These are phyloP conservation scores for Gossypium stocksii DNA, from an alignment of 345 rosid species.

Conservation along the genomic window DNA sequence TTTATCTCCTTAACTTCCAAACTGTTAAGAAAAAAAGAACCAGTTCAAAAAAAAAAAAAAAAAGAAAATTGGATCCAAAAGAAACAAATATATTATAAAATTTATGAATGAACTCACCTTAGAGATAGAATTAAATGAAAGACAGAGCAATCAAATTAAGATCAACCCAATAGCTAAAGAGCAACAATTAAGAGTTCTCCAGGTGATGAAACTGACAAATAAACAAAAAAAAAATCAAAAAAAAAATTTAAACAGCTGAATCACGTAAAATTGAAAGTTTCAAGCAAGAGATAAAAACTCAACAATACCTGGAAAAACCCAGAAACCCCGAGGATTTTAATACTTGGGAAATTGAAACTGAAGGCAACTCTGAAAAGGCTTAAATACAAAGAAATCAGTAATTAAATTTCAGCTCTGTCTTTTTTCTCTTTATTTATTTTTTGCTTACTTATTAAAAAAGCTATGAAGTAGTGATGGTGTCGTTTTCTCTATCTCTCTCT, in stretches of 20 bases:
- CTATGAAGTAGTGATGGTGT: neutral
- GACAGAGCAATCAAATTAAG: constrained; percentile 19
- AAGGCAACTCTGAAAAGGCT: neutral
- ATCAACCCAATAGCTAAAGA: constrained; percentile 31
- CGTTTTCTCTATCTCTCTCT: neutral
- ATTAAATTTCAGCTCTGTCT: neutral
- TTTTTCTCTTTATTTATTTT: neutral
- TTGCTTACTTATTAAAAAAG: neutral
- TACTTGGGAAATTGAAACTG: neutral
- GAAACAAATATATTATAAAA: constrained; percentile 2
- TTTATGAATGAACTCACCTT: constrained; percentile 25
- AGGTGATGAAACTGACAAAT: neutral
- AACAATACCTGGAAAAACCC: constrained; percentile 20
- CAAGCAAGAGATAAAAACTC: constrained; percentile 16
- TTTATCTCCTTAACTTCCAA: neutral
- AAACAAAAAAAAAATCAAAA: neutral
- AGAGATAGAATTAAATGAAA: constrained; percentile 25
- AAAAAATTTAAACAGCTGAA: neutral
- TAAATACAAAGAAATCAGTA: neutral
- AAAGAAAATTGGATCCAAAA: constrained; percentile 19
- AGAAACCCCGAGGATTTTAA: neutral
- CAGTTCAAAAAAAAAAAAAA: constrained; percentile 16
- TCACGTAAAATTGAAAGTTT: constrained; percentile 1
- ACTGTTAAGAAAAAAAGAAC: constrained; percentile 17
- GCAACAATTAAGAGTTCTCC: constrained; percentile 8